Conservation (phyloP, 1,284 basidiomycete genomes). For the Fomes fomentarius region DNA sequence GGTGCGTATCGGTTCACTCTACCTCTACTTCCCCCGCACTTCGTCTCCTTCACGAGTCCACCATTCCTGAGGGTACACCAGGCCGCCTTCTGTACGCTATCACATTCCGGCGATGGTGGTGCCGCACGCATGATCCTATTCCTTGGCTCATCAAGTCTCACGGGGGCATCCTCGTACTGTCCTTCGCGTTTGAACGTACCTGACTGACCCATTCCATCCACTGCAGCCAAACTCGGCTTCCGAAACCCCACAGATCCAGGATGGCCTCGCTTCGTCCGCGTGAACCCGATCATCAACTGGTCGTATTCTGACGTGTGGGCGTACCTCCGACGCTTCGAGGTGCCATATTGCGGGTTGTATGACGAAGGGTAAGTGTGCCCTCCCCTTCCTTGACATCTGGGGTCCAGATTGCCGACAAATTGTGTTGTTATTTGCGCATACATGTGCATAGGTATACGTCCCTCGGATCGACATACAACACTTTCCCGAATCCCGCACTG, state of each 20-base stretch:
- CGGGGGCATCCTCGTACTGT: no score
- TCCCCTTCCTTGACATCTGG: no score
- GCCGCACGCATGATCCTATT: no score
- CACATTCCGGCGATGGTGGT: no score
- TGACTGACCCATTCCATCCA: background rate
- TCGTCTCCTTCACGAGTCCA: no score
- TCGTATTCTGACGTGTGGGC: constrained; percentile 88
- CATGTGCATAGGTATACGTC: constrained; percentile 91
- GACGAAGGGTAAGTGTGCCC: constrained; percentile 77
- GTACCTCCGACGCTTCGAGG: constrained; percentile 76
- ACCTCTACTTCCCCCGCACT: background rate
- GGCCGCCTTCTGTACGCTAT: no score
- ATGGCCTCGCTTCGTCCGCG: constrained; percentile 90
- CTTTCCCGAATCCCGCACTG: constrained; percentile 88
- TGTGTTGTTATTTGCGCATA: background rate
- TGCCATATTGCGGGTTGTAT: constrained; percentile 90
- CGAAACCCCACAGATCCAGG: constrained; percentile 82
- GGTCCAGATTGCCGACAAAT: background rate
- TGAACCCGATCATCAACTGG: constrained; percentile 98
- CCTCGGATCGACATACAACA: constrained; percentile 94
- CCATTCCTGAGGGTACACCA: no score
- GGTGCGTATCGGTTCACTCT: constrained; percentile 50
- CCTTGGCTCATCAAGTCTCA: no score
- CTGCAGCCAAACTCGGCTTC: constrained; percentile 64
- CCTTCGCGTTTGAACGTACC: no score